These are phyloP conservation scores for Eimeria falciformis DNA, from an alignment of 169 alveolate genomes.

Conservation along the genomic window DNA sequence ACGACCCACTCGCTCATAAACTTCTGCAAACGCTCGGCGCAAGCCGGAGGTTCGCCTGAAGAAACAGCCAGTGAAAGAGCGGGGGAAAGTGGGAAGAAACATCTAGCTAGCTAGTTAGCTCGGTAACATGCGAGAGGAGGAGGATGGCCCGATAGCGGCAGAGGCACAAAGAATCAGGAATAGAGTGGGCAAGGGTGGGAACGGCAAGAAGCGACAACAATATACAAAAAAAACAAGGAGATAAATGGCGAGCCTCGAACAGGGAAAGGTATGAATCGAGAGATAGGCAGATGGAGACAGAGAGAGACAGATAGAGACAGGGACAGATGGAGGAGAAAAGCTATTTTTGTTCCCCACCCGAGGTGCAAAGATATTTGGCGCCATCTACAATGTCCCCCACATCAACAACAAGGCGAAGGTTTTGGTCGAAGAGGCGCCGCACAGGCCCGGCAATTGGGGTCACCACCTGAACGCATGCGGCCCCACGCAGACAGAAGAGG, in stretches of 20 bases:
- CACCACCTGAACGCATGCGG: conserved; percentile 57
- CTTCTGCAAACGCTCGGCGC: conserved; percentile 85
- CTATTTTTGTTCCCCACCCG: conserved; percentile 81
- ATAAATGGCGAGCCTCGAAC: not conserved
- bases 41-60: conserved; percentile 91
- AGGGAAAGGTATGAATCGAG: conserved; percentile 1
- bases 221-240: not conserved
- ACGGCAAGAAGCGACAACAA: no score
- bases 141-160: no score
- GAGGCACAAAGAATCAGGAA: no score
- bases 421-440: conserved; percentile 90
- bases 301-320: not conserved
- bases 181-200: no score
- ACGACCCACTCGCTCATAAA: conserved; percentile 85
- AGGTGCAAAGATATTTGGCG: conserved; percentile 91
- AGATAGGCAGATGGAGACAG: not conserved
- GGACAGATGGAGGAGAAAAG: not conserved
- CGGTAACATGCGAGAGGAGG: conserved; percentile 7
- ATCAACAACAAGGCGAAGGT: conserved; percentile 83
- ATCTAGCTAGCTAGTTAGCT: not conserved
- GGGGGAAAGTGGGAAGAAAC: not conserved
- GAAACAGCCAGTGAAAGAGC: not conserved
- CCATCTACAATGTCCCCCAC: conserved; percentile 91
- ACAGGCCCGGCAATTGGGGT: conserved; percentile 92
- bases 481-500: conserved; percentile 30